These are phyloP conservation scores for Podila epicladia DNA, from an alignment of 192 early-diverging fungal species.

Conservation along the genomic window DNA sequence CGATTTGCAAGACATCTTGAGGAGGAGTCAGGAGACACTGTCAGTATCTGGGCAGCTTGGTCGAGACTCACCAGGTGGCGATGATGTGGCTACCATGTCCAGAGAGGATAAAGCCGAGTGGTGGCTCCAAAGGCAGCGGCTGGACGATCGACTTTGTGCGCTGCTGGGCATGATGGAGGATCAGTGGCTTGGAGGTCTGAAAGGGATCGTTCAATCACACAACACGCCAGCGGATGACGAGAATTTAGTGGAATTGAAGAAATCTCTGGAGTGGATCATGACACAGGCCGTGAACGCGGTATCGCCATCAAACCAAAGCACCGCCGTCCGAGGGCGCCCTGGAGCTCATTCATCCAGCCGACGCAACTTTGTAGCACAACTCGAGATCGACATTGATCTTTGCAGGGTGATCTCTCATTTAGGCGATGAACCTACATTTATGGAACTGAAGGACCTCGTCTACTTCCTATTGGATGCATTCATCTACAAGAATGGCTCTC, in stretches of 20 bases:
- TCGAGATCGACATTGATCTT: constrained; percentile 66
- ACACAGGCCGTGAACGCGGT: constrained; percentile 51
- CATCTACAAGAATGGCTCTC: constrained; percentile 52
- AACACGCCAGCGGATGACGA: constrained; percentile 17
- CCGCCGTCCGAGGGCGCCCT: background rate
- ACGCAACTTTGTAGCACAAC: constrained; percentile 36
- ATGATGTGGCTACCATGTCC: constrained; percentile 45
- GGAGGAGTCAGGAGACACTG: constrained; percentile 75
- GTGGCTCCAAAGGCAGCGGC: constrained; percentile 79
- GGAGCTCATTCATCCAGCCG: constrained; percentile 17
- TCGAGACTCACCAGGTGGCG: background rate
- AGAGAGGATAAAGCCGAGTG: constrained; percentile 78
- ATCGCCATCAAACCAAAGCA: background rate
- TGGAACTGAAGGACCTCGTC: constrained; percentile 75
- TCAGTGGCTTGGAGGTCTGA: constrained; percentile 90
- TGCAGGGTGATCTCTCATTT: constrained; percentile 65
- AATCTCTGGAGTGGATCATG: constrained; percentile 57
- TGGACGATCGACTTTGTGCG: constrained; percentile 75
- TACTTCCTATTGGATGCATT: constrained; percentile 76
- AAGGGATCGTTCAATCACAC: constrained; percentile 56
- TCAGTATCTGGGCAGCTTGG: constrained; percentile 45
- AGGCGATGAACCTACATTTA: constrained; percentile 58
- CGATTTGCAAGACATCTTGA: constrained; percentile 76
- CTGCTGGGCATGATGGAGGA: constrained; percentile 76
- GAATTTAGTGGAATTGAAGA: constrained; percentile 58